Evolutionary conservation across 495 filamentous ascomycete species (phyloP).

Genomic region (Acidomyces sp.): DNA sequence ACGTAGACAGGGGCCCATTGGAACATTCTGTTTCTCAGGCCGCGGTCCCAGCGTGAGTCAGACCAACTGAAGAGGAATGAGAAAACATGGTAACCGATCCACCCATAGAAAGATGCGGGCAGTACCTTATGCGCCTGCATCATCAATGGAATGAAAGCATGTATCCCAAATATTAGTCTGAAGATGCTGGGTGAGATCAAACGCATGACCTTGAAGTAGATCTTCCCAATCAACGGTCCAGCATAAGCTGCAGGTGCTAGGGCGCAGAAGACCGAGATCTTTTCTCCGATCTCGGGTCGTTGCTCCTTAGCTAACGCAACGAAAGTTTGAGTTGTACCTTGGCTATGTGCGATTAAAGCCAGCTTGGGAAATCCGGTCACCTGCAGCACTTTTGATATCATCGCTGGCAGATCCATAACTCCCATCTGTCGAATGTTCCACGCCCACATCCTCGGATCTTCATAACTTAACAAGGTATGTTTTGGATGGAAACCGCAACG

Average conservation of each 20-base stretch:
- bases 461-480: conserved; percentile 54
- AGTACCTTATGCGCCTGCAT: conserved; percentile 63
- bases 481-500: conserved; percentile 73
- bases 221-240: conserved; percentile 69
- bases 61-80: conserved; percentile 84
- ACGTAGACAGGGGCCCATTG: conserved; percentile 87
- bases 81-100: conserved; percentile 80
- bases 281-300: conserved; percentile 71
- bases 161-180: conserved; percentile 76
- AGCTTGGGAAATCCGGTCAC: conserved; percentile 77
- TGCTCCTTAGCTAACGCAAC: conserved; percentile 87
- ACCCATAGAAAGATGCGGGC: conserved; percentile 59
- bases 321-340: conserved; percentile 84
- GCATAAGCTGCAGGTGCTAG: conserved; percentile 88
- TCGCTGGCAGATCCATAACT: conserved; percentile 73
- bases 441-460: conserved; percentile 88
- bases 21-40: conserved; percentile 69
- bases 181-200: conserved; percentile 64
- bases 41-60: conserved; percentile 75
- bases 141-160: conserved; percentile 93
- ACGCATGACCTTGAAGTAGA: conserved; percentile 88
- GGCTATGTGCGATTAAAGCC: conserved; percentile 75
- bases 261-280: conserved; percentile 82
- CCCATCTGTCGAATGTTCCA: conserved; percentile 97
- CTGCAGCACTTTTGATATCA: conserved; percentile 68